These are phyloP conservation scores for Diaporthe vexans DNA, from an alignment of 2,329 filamentous ascomycete species.

Conservation along the genomic window DNA sequence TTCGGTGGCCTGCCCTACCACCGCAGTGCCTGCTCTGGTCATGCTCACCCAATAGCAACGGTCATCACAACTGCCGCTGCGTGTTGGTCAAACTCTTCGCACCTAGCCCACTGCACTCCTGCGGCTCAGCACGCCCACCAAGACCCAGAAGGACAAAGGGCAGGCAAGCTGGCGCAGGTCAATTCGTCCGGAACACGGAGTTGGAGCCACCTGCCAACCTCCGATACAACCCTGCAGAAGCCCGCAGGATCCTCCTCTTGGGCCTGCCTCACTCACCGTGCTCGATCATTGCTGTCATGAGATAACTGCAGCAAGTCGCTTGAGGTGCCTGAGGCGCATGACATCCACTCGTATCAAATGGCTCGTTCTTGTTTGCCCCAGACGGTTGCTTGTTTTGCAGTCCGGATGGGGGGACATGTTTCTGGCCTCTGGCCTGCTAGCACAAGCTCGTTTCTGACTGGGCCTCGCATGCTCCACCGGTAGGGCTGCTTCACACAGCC, in stretches of 20 bases:
- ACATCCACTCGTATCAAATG: conserved; percentile 9
- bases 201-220: conserved; percentile 17
- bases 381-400: background rate
- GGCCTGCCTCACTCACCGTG: conserved; percentile 18
- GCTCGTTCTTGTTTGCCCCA: background rate
- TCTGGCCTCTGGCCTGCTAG: background rate
- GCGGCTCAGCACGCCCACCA: conserved; percentile 35
- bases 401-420: conserved; percentile 1
- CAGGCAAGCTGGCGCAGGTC: background rate
- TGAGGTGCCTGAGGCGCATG: conserved; percentile 14
- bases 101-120: conserved; percentile 34
- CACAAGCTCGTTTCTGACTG: conserved; percentile 16
- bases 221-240: conserved; percentile 25
- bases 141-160: background rate
- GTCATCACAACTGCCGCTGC: conserved; percentile 17
- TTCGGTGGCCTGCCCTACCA: conserved; percentile 11
- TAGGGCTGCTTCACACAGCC: conserved; percentile 37
- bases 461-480: conserved; percentile 28
- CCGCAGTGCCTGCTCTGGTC: conserved; percentile 17
- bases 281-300: conserved; percentile 1
- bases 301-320: background rate
- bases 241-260: conserved; percentile 12
- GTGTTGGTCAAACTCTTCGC: conserved; percentile 28
- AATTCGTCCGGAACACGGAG: conserved; percentile 25
- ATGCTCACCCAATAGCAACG: conserved; percentile 9